Evolutionary conservation across 2,329 filamentous ascomycete species (phyloP).

Genomic region (Huntiella savannae): DNA sequence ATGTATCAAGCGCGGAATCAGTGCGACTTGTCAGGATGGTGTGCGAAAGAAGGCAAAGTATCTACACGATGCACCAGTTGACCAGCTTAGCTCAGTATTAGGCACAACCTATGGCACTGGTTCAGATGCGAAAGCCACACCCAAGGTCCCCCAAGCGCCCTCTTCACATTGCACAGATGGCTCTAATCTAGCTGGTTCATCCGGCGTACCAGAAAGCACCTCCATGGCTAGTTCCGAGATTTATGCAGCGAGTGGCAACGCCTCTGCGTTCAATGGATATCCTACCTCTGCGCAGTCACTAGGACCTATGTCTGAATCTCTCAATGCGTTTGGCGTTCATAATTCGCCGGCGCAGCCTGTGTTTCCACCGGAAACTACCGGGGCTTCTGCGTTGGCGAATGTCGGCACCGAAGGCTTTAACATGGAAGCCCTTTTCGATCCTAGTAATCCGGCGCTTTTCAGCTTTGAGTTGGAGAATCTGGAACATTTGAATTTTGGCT

Average conservation of each 20-base stretch:
- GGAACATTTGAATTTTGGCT: constrained; percentile 55
- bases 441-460: constrained; percentile 78
- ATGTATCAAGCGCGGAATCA: constrained; percentile 83
- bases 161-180: too few relatives aligned
- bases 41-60: constrained; percentile 99
- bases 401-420: constrained; percentile 23
- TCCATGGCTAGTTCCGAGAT: constrained; percentile 24
- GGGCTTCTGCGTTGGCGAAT: constrained; percentile 8
- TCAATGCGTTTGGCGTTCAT: too few relatives aligned
- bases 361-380: too few relatives aligned
- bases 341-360: too few relatives aligned
- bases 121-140: constrained; percentile 12
- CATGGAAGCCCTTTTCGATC: constrained; percentile 58
- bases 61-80: constrained; percentile 82
- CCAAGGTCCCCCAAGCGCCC: too few relatives aligned
- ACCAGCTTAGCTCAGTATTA: constrained; percentile 73
- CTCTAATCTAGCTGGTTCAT: too few relatives aligned
- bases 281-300: too few relatives aligned
- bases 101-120: constrained; percentile 45
- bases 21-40: constrained; percentile 84
- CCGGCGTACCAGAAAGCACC: constrained; percentile 25
- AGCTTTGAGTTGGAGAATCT: constrained; percentile 90
- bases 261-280: constrained; percentile 10
- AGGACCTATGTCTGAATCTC: too few relatives aligned
- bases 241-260: constrained; percentile 32